Evolutionary conservation across 1,284 basidiomycete genomes (phyloP), one percentile per base, ranked within the genome.

Genomic region (Limonomyces culmigenus): DNA sequence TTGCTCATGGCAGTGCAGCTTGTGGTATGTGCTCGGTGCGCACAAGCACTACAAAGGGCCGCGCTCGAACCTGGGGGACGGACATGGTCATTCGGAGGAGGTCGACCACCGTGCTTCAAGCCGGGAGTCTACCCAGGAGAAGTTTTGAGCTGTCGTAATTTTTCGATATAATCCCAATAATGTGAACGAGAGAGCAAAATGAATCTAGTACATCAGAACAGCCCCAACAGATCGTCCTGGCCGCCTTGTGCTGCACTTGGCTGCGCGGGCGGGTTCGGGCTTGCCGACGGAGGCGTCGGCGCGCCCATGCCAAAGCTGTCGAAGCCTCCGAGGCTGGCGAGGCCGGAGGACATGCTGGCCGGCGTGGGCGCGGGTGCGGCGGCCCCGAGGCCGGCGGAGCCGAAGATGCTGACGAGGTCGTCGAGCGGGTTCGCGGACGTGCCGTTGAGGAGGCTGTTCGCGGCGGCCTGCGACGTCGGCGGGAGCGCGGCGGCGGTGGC

Each of bases 361-460:
- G n/a, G n/a, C 3, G 46, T 39, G 12, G 47, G 32, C n/a, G n/a
- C n/a, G n/a, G n/a, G n/a, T n/a, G n/a, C n/a, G 3, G 43, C 37
- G 18, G 52, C 37, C 15, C 44, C 43, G n/a, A 55, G 52, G 20
- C 55, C 58, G 3, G 58, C 43, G 16, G 46, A 58, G 12, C 83
- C 83, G 55, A 92, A 92, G 44, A 91, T 80, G 12, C 84, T 87
- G 19, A 89, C 86, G 8, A 92, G 65, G 52, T 88, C 87, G 56
- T 93, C 89, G 31, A 93, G 64, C 2, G 89, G 89, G 52, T 93
- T 93, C 41, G 64, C 67, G 25, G 76, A 83, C 25, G 70, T 74
- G n/a, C 73, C 77, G 6, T 73, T 63, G 16, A 79, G 56, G 29
- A 81, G 60, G 43, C 64, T 79, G 5, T 68, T 69, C 3, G 78